A percentile compares a stretch with the other conserved stretches of the same genome.
Conservation (phyloP, 176 grass and related monocot genomes). For the Bolboschoenus planiculmis region DNA sequence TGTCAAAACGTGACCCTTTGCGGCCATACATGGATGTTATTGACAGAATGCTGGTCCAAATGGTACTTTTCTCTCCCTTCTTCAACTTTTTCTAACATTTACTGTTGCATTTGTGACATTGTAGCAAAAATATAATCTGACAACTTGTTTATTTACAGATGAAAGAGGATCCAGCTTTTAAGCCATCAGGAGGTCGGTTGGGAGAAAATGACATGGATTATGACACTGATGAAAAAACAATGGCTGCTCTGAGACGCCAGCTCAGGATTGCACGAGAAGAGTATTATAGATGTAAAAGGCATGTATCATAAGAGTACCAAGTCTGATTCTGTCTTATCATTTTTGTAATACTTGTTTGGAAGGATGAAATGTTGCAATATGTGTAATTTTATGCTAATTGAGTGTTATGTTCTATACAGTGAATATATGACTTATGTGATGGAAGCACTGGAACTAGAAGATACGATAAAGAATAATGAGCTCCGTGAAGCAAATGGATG, state of each 20-base stretch:
- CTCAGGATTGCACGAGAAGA: conserved; percentile 93
- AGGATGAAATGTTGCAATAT: neutral
- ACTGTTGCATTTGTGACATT: neutral
- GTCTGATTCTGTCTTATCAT: neutral
- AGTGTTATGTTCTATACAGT: conserved; percentile 43
- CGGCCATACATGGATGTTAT: conserved; percentile 98
- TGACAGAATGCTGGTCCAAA: conserved; percentile 87
- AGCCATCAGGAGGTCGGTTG: conserved; percentile 93
- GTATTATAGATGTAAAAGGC: conserved; percentile 98
- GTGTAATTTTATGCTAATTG: conserved; percentile 16
- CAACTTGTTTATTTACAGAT: conserved; percentile 44
- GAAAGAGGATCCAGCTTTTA: conserved; percentile 81
- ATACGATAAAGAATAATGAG: conserved; percentile 96
- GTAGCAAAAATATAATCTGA: conserved; percentile 14
- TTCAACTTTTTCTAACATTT: conserved; percentile 20
- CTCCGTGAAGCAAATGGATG: conserved; percentile 83
- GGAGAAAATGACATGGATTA: conserved; percentile 99
- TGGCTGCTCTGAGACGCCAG: conserved; percentile 86
- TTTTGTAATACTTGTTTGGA: conserved; percentile 25
- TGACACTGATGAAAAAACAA: conserved; percentile 98
- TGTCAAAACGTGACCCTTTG: conserved; percentile 94
- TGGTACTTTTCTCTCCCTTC: conserved; percentile 42
- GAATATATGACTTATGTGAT: conserved; percentile 94
- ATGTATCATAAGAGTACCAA: neutral
- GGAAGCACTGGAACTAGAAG: conserved; percentile 95